Percentiles rank a stretch among this genome's conserved stretches.
Evolutionary conservation across 225 moss, liverwort and hornwort species (phyloP).

Genomic region (Pseudoscleropodium purum): DNA sequence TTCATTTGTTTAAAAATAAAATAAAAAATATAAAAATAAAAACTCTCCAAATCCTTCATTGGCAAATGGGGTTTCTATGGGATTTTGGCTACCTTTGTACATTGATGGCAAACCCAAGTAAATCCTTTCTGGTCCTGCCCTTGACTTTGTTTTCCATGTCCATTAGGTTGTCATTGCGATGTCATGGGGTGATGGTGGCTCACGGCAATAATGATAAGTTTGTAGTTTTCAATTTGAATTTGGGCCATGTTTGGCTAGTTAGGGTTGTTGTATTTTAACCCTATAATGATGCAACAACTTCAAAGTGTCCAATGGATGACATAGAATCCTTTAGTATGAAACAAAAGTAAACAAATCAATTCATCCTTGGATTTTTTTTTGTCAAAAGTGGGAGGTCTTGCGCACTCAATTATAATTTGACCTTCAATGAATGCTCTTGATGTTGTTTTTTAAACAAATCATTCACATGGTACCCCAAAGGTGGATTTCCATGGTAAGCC

Average conservation of each 20-base stretch:
- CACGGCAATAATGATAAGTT: too few species aligned
- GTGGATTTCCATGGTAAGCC: neutral
- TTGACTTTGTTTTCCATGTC: neutral
- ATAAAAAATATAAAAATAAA: too few species aligned
- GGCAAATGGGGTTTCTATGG: neutral
- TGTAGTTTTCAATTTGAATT: neutral
- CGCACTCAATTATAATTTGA: neutral
- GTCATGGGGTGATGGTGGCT: too few species aligned
- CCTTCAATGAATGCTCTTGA: neutral
- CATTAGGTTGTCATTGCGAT: too few species aligned
- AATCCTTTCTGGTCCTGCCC: neutral
- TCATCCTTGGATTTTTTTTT: neutral
- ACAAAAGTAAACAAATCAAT: too few species aligned
- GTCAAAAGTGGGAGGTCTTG: neutral
- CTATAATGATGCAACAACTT: rapidly evolving
- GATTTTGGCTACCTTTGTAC: neutral
- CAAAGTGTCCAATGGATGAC: rapidly evolving
- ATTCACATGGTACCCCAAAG: neutral
- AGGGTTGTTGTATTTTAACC: neutral
- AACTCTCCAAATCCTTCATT: neutral
- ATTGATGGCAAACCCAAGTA: neutral
- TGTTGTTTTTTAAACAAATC: neutral
- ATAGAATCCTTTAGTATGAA: neutral
- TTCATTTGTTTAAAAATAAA: too few species aligned
- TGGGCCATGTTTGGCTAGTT: rapidly evolving